phyloP scores from a whole-genome alignment of 805 yeast genomes.

The Millerozyma miso region DNA sequence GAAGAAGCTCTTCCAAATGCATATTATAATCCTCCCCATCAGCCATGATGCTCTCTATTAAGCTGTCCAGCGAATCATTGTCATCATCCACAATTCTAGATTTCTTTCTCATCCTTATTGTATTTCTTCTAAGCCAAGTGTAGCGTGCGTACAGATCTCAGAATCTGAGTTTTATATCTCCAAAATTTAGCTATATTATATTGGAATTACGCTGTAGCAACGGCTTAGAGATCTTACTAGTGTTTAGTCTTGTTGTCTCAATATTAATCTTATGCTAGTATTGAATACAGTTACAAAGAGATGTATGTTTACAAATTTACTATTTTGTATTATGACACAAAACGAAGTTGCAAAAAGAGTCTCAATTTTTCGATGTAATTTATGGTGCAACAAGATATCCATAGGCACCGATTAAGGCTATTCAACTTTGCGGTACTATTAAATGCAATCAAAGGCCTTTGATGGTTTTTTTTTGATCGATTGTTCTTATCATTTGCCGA shows the following conservation, averaged over 20 bases:
- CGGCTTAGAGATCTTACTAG: background rate
- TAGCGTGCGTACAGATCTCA: background rate
- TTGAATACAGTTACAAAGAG: background rate
- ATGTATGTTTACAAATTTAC: background rate
- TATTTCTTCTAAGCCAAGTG: constrained; percentile 1
- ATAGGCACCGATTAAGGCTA: too few species aligned
- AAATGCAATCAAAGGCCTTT: too few species aligned
- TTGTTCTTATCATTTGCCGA: too few species aligned
- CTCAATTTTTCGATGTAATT: too few species aligned
- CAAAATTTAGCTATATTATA: background rate
- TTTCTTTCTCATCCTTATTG: background rate
- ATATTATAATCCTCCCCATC: constrained; percentile 17
- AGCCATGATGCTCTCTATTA: constrained; percentile 3
- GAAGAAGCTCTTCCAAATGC: constrained; percentile 15
- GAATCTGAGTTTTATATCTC: background rate
- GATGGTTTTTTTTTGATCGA: too few species aligned
- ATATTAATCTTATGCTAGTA: background rate
- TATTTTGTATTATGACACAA: background rate
- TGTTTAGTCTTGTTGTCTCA: background rate
- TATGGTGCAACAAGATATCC: too few species aligned
- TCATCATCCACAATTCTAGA: background rate
- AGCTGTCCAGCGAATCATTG: constrained; percentile 3
- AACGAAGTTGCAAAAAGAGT: background rate
- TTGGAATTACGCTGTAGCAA: background rate
- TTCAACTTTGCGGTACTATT: too few species aligned